Conservation (phyloP, 768 basidiomycete species). For the Xanthoconium purpureum region DNA sequence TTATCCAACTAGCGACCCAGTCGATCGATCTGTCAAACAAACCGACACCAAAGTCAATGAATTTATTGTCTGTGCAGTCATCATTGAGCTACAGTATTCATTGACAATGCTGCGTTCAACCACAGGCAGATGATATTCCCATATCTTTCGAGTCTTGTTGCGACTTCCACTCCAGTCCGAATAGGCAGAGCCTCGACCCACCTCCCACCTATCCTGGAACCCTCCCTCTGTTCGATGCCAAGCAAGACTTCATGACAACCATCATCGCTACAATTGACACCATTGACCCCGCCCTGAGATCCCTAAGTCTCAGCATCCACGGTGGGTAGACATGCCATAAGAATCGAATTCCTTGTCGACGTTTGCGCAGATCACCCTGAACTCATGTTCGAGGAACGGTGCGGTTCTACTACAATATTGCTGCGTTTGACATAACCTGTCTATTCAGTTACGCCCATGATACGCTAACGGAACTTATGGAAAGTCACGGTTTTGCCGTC, state of each 20-base stretch:
- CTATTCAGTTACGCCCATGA: slow-evolving; percentile 67
- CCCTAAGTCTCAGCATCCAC: slow-evolving; percentile 70
- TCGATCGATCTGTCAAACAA: slow-evolving; percentile 7
- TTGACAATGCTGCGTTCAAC: not conserved
- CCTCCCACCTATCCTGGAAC: slow-evolving; percentile 43
- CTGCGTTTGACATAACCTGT: slow-evolving; percentile 5
- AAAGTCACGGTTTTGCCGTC: slow-evolving; percentile 63
- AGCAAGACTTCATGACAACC: slow-evolving; percentile 44
- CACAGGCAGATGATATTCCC: slow-evolving; percentile 19
- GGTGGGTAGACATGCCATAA: slow-evolving; percentile 39
- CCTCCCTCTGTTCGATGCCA: slow-evolving; percentile 11
- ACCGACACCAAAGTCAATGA: not conserved
- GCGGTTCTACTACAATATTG: slow-evolving; percentile 17
- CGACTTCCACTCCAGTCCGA: slow-evolving; percentile 38
- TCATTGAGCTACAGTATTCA: not conserved
- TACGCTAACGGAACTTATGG: slow-evolving; percentile 63
- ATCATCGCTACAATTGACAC: slow-evolving; percentile 54
- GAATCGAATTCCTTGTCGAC: slow-evolving; percentile 4
- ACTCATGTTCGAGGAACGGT: slow-evolving; percentile 64
- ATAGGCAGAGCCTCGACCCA: slow-evolving; percentile 24
- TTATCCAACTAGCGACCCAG: not conserved
- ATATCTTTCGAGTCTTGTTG: slow-evolving; percentile 41
- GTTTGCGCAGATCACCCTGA: slow-evolving; percentile 59
- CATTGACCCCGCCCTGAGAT: slow-evolving; percentile 51
- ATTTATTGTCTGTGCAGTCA: slow-evolving; percentile 7